Conservation (phyloP, 225 moss, liverwort and hornwort genomes). For the Thuidium tamariscinum region DNA sequence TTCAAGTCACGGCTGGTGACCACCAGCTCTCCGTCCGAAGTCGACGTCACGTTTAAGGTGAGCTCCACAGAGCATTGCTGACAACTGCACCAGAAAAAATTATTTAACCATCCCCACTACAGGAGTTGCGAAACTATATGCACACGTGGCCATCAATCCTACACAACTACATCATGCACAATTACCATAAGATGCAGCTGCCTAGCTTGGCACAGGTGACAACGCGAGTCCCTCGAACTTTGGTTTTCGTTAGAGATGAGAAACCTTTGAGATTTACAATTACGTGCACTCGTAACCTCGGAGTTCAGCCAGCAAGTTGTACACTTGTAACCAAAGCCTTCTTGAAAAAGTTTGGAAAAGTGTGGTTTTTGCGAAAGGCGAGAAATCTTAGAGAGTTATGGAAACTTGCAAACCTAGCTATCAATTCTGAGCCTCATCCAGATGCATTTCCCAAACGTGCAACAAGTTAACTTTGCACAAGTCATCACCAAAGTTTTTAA, state of each 20-base stretch:
- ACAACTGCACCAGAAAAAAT: conserved; percentile 26
- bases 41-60: conserved; percentile 43
- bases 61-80: conserved; percentile 54
- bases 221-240: not conserved
- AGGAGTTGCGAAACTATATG: not conserved
- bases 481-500: not conserved
- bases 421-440: not conserved
- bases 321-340: not conserved
- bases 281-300: too few species aligned
- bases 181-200: too few species aligned
- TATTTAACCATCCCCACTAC: not conserved
- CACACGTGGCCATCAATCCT: not conserved
- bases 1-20: conserved; percentile 57
- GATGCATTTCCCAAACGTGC: not conserved
- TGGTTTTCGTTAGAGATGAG: not conserved
- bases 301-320: not conserved
- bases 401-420: not conserved
- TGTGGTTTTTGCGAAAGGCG: not conserved
- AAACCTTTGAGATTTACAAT: not conserved
- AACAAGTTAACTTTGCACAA: not conserved
- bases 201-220: not conserved
- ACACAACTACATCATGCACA: not conserved
- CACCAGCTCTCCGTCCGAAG: conserved; percentile 24
- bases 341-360: too few species aligned
- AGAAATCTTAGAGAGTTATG: not conserved